Evolutionary conservation across 164 flowering plant species (phyloP).

Genomic region (Macadamia tetraphylla): DNA sequence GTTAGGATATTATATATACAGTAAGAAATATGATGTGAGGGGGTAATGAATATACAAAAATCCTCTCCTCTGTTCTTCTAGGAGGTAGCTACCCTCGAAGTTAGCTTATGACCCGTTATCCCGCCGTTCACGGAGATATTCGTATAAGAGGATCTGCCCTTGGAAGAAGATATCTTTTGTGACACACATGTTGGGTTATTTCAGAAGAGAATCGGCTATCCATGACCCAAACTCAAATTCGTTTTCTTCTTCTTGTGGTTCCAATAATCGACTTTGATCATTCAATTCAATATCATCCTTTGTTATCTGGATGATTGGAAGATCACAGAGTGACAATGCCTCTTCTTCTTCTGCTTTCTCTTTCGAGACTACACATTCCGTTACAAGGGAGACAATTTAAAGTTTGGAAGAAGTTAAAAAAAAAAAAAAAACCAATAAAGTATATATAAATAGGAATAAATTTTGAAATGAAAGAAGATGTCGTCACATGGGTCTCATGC

Average conservation of each 20-base stretch:
- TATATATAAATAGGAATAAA: too few relatives aligned
- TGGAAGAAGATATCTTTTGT: constrained; percentile 73
- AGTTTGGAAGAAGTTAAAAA: too few relatives aligned
- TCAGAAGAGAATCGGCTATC: constrained; percentile 18
- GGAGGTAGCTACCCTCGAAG: too few relatives aligned
- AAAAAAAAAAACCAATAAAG: too few relatives aligned
- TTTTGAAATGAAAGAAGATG: neutral
- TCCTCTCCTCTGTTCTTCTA: too few relatives aligned
- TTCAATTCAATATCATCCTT: constrained; percentile 8
- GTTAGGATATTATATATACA: too few relatives aligned
- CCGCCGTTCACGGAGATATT: too few relatives aligned
- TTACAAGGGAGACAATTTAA: too few relatives aligned
- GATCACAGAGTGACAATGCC: constrained; percentile 50
- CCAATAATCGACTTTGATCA: neutral
- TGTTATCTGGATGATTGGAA: constrained; percentile 23
- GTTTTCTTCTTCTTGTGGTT: constrained; percentile 6
- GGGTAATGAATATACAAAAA: too few relatives aligned
- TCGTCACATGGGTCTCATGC: neutral
- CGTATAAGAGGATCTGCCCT: constrained; percentile 69
- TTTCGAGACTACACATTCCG: too few relatives aligned
- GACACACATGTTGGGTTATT: constrained; percentile 52
- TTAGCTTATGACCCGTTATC: too few relatives aligned
- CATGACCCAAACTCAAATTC: constrained; percentile 51
- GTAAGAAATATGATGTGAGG: too few relatives aligned
- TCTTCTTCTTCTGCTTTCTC: constrained; percentile 32